phyloP scores from a whole-genome alignment of 192 early-diverging fungal species.

The Entomortierella parvispora region DNA sequence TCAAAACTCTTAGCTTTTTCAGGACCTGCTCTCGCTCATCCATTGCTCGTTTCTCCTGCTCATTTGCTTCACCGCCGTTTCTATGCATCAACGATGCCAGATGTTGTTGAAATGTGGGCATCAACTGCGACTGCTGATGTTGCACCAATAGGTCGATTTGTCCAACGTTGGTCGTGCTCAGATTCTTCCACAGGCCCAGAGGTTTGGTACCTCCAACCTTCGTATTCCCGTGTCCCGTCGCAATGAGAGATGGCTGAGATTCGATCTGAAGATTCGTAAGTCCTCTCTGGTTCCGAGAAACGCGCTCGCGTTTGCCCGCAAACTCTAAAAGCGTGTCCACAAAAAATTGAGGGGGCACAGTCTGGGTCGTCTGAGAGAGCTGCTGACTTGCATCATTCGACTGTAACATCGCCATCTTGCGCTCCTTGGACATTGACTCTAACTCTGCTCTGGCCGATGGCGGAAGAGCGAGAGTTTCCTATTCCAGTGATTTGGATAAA shows the following conservation, averaged over 20 bases:
- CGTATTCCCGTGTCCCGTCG: too few species aligned
- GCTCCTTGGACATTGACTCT: constrained; percentile 30
- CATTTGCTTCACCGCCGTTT: neutral
- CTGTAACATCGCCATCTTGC: constrained; percentile 32
- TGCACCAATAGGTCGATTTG: neutral
- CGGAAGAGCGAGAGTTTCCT: constrained; percentile 26
- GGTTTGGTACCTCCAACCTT: constrained; percentile 1
- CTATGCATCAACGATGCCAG: constrained; percentile 20
- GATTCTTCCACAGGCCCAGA: constrained; percentile 21
- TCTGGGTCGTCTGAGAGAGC: constrained; percentile 22
- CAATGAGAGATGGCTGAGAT: too few species aligned
- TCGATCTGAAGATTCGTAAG: too few species aligned
- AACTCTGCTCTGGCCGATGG: constrained; percentile 13
- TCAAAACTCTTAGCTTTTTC: constrained; percentile 41
- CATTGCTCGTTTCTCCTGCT: constrained; percentile 4
- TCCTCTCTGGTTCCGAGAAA: constrained; percentile 7
- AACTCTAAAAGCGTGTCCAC: constrained; percentile 31
- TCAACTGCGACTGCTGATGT: neutral
- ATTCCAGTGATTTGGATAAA: neutral
- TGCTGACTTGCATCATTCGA: constrained; percentile 33
- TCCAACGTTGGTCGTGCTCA: constrained; percentile 18
- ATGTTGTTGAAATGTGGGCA: constrained; percentile 32
- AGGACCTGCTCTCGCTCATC: constrained; percentile 44
- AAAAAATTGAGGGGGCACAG: constrained; percentile 43
- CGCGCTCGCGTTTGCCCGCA: constrained; percentile 28